Evolutionary conservation across 1,284 basidiomycete species (phyloP).

Genomic region (Peniophora sp.): DNA sequence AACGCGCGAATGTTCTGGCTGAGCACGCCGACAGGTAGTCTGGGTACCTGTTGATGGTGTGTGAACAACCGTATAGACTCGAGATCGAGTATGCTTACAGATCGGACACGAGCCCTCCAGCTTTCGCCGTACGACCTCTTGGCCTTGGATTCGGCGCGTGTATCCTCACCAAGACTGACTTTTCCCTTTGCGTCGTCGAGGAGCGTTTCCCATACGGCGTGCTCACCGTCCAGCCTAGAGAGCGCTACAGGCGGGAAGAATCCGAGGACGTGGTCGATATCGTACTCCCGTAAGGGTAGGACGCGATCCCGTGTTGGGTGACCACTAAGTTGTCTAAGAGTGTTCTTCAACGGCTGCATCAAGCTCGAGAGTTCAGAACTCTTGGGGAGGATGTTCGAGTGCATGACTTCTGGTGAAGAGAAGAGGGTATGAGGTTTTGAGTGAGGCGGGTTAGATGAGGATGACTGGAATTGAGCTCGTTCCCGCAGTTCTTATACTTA

Average conservation of each 20-base stretch:
- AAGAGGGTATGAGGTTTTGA: too few relatives aligned
- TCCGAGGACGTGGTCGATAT: conserved; percentile 51
- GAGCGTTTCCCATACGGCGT: conserved; percentile 69
- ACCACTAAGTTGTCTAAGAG: conserved; percentile 8
- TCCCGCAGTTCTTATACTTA: too few relatives aligned
- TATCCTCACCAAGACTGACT: conserved; percentile 58
- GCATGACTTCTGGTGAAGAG: too few relatives aligned
- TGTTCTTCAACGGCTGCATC: neutral
- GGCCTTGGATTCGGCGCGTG: conserved; percentile 35
- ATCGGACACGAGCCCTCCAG: conserved; percentile 64
- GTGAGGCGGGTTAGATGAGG: neutral
- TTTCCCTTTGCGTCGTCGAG: conserved; percentile 46
- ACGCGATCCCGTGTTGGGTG: conserved; percentile 8
- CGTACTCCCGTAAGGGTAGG: conserved; percentile 19
- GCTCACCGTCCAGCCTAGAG: conserved; percentile 46
- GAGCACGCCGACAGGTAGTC: too few relatives aligned
- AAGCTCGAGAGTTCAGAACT: too few relatives aligned
- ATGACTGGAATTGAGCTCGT: too few relatives aligned
- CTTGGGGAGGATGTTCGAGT: too few relatives aligned
- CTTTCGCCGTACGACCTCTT: conserved; percentile 45
- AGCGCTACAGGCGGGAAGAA: conserved; percentile 79
- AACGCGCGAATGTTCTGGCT: conserved; percentile 41
- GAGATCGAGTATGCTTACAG: conserved; percentile 36
- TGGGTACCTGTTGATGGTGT: too few relatives aligned
- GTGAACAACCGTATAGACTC: too few relatives aligned